Evolutionary conservation across 2,329 filamentous ascomycete genomes (phyloP).

Genomic region (Aspergillus luchuensis): DNA sequence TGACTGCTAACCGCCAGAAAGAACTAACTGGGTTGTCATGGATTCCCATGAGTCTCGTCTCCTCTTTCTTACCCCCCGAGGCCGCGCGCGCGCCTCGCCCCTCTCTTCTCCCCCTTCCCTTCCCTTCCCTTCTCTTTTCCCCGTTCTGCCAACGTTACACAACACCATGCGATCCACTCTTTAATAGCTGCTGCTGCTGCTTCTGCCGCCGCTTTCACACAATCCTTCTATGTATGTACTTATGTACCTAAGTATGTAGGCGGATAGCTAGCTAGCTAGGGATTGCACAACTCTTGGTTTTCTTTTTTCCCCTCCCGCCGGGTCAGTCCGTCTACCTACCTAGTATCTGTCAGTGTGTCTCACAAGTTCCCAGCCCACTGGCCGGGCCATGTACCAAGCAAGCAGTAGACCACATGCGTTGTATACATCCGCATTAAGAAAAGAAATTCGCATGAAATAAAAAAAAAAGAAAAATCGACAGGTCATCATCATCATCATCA

Average conservation of each 20-base stretch:
- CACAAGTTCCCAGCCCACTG: too few species aligned
- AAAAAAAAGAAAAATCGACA: too few species aligned
- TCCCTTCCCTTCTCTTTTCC: not conserved
- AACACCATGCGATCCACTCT: constrained; percentile 19
- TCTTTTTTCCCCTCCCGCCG: too few species aligned
- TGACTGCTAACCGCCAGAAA: too few species aligned
- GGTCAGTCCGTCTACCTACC: too few species aligned
- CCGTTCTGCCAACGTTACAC: constrained; percentile 15
- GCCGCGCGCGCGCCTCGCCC: not conserved
- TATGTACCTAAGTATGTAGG: not conserved
- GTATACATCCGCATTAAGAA: too few species aligned
- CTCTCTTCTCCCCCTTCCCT: not conserved
- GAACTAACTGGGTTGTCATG: not conserved
- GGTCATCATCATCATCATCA: too few species aligned
- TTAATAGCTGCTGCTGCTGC: constrained; percentile 7
- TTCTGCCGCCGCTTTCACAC: constrained; percentile 1
- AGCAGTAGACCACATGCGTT: too few species aligned
- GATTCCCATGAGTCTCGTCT: not conserved
- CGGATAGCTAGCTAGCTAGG: not conserved
- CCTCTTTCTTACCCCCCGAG: not conserved
- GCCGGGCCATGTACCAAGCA: too few species aligned
- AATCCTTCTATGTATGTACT: not conserved
- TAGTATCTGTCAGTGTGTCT: too few species aligned
- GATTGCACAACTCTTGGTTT: not conserved
- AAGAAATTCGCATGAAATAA: too few species aligned